Evolutionary conservation across 2,329 filamentous ascomycete genomes (phyloP).

Genomic region (Ophiosphaerella narmari): DNA sequence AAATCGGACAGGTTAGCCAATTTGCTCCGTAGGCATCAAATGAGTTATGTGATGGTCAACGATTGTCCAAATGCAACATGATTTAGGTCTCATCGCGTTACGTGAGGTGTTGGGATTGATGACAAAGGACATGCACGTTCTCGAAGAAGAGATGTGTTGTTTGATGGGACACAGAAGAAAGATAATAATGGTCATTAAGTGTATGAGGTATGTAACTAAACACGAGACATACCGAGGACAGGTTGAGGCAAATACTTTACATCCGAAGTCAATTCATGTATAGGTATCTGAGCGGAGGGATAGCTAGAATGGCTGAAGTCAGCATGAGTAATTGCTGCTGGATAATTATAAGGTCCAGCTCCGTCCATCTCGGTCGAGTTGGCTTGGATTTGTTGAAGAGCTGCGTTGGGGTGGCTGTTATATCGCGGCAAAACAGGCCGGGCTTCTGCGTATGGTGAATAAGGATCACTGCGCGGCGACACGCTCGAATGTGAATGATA

Average conservation of each 20-base stretch:
- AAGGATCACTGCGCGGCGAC: conserved; percentile 29
- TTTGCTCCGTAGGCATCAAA: not conserved
- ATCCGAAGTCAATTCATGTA: conserved; percentile 40
- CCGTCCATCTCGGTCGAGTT: conserved; percentile 27
- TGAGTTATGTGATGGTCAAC: not conserved
- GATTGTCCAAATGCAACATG: not conserved
- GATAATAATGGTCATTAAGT: conserved; percentile 40
- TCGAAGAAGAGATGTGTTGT: conserved; percentile 3
- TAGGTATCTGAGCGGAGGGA: conserved; percentile 41
- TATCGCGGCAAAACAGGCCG: conserved; percentile 27
- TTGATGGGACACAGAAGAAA: conserved; percentile 19
- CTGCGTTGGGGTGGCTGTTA: conserved; percentile 28
- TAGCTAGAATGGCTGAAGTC: conserved; percentile 36
- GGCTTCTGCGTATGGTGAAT: conserved; percentile 26
- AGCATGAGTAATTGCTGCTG: conserved; percentile 30
- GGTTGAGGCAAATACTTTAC: conserved; percentile 46
- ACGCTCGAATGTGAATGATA: conserved; percentile 28
- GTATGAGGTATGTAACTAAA: conserved; percentile 43
- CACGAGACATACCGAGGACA: conserved; percentile 48
- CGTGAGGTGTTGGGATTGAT: not conserved
- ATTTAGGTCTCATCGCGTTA: not conserved
- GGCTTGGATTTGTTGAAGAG: conserved; percentile 20
- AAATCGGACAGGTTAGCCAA: conserved; percentile 27
- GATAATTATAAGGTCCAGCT: conserved; percentile 24
- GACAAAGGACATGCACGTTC: conserved; percentile 13